phyloP scores from a whole-genome alignment of 75 land plant species.

The Pinus tabuliformis region DNA sequence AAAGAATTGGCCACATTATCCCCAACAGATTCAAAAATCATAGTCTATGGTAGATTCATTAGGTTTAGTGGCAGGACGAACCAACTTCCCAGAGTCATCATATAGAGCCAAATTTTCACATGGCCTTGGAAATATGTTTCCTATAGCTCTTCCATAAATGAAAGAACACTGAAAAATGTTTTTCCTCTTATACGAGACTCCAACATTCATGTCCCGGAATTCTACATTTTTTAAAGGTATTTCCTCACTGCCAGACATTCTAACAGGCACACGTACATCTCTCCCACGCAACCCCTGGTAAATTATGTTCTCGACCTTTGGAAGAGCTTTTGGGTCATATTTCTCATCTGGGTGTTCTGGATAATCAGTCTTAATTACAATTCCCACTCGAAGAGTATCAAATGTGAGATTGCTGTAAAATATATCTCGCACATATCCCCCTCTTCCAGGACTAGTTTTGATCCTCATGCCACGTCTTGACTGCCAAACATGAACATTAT shows the following conservation, averaged over 20 bases:
- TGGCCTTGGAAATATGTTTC: slow-evolving; percentile 76
- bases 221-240: slow-evolving; percentile 67
- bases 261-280: slow-evolving; percentile 81
- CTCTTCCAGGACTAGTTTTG: slow-evolving; percentile 89
- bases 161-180: slow-evolving; percentile 84
- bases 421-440: slow-evolving; percentile 81
- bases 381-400: slow-evolving; percentile 79
- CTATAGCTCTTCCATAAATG: slow-evolving; percentile 76
- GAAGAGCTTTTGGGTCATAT: slow-evolving; percentile 78
- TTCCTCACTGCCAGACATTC: slow-evolving; percentile 74
- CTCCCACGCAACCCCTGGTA: slow-evolving; percentile 62
- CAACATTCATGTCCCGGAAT: slow-evolving; percentile 79
- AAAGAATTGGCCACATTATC: background rate
- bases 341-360: slow-evolving; percentile 82
- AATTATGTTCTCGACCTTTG: slow-evolving; percentile 53
- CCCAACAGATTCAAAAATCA: slow-evolving; percentile 33
- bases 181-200: slow-evolving; percentile 82
- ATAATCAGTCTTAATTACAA: slow-evolving; percentile 91
- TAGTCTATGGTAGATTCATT: slow-evolving; percentile 62
- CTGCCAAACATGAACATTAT: slow-evolving; percentile 70
- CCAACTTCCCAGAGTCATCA: slow-evolving; percentile 46
- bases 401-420: slow-evolving; percentile 67
- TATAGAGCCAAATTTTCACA: slow-evolving; percentile 76
- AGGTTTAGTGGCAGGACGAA: slow-evolving; percentile 33
- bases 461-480: slow-evolving; percentile 88